Percentiles rank a stretch among this genome's conserved stretches.
phyloP scores from a whole-genome alignment of 148 eudicot genomes.

The Beta vulgaris region DNA sequence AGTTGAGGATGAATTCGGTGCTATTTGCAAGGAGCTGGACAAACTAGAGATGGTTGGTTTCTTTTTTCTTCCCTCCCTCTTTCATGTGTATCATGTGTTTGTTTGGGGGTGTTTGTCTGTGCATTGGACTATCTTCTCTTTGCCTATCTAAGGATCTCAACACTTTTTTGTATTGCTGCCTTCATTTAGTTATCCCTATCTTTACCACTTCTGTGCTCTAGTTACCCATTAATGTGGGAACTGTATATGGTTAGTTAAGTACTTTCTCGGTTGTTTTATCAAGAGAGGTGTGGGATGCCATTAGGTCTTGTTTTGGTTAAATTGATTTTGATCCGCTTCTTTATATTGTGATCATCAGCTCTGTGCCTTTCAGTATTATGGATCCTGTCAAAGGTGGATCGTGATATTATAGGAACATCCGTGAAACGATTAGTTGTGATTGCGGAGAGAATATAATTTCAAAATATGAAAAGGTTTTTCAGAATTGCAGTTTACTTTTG shows the following conservation, averaged over 20 bases:
- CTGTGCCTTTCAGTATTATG: neutral
- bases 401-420: neutral
- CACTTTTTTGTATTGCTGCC: neutral
- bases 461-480: no score
- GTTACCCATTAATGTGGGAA: neutral
- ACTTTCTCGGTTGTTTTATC: neutral
- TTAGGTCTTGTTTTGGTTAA: no score
- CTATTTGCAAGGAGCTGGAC: conserved; percentile 48
- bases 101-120: neutral
- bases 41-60: conserved; percentile 48
- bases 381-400: neutral
- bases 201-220: neutral
- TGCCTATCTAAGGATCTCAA: neutral
- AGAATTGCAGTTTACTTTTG: neutral
- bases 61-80: neutral
- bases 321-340: neutral
- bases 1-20: conserved; percentile 53
- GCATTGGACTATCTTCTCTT: neutral
- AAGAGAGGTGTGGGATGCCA: neutral
- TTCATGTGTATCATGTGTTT: neutral
- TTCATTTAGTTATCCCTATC: neutral
- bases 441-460: neutral
- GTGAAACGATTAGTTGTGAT: neutral
- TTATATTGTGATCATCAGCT: neutral
- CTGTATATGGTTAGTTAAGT: neutral